Evolutionary conservation across 768 basidiomycete genomes (phyloP).

Genomic region (Floccularia luteovirens): DNA sequence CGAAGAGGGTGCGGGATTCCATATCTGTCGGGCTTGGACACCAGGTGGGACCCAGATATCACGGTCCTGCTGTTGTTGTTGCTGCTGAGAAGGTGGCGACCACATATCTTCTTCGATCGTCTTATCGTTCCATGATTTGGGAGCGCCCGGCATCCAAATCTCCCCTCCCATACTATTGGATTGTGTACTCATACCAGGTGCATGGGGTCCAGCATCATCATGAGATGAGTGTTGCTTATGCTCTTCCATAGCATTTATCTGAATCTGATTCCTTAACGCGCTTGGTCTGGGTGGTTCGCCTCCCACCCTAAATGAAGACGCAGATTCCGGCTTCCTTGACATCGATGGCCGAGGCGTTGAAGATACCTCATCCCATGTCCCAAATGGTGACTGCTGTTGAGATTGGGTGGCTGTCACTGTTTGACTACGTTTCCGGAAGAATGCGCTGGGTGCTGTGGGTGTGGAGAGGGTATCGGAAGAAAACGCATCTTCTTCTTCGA

Average conservation of each 20-base stretch:
- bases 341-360: slow-evolving; percentile 4
- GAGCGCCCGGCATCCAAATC: slow-evolving; percentile 3
- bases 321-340: slow-evolving; percentile 1
- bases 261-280: slow-evolving; percentile 6
- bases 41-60: background rate
- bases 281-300: slow-evolving; percentile 6
- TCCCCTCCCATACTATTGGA: no score
- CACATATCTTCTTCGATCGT: no score
- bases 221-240: no score
- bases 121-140: no score
- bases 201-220: no score
- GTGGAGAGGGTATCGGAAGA: slow-evolving; percentile 1
- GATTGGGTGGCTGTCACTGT: no score
- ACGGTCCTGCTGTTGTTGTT: background rate
- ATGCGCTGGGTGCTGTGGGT: background rate
- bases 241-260: no score
- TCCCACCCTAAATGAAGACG: background rate
- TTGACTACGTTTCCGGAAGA: background rate
- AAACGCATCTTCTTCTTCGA: background rate
- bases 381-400: background rate
- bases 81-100: background rate
- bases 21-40: slow-evolving; percentile 6
- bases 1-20: slow-evolving; percentile 5
- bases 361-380: background rate
- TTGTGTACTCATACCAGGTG: no score